These are phyloP conservation scores for Chrysoporthe cubensis DNA, from an alignment of 2,329 filamentous ascomycete genomes.

Conservation along the genomic window DNA sequence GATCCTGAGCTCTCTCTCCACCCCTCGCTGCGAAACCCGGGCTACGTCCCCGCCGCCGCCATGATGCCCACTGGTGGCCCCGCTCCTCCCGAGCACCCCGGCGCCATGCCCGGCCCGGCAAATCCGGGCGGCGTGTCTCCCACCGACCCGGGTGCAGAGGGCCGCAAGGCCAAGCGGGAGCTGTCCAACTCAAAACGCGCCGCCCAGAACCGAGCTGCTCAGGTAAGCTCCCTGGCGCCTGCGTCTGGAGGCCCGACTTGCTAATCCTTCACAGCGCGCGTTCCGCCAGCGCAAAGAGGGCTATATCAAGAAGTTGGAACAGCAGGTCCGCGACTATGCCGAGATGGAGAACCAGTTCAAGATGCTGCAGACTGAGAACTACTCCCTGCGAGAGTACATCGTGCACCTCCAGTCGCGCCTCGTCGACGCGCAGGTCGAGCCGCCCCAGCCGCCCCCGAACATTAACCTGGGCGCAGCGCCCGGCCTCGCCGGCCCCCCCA, in stretches of 20 bases:
- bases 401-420: constrained; percentile 86
- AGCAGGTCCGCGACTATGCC: constrained; percentile 82
- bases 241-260: constrained; percentile 24
- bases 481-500: background rate
- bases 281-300: constrained; percentile 97
- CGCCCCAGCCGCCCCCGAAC: constrained; percentile 80
- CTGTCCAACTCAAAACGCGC: constrained; percentile 94
- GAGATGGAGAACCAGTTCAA: constrained; percentile 79
- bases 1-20: constrained; percentile 53
- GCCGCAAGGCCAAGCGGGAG: constrained; percentile 83
- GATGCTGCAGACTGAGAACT: constrained; percentile 84
- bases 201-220: constrained; percentile 93
- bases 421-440: constrained; percentile 80
- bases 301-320: constrained; percentile 97
- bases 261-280: constrained; percentile 68
- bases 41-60: constrained; percentile 35
- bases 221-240: constrained; percentile 64
- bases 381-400: constrained; percentile 88
- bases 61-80: constrained; percentile 40
- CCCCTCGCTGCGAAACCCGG: constrained; percentile 48
- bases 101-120: constrained; percentile 39
- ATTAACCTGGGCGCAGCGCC: constrained; percentile 62
- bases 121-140: constrained; percentile 31
- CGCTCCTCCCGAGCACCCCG: constrained; percentile 32
- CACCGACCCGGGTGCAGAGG: constrained; percentile 46